Base-by-base conservation (phyloP, 495 filamentous ascomycete species). In the Aspergillus sclerotioniger region DNA sequence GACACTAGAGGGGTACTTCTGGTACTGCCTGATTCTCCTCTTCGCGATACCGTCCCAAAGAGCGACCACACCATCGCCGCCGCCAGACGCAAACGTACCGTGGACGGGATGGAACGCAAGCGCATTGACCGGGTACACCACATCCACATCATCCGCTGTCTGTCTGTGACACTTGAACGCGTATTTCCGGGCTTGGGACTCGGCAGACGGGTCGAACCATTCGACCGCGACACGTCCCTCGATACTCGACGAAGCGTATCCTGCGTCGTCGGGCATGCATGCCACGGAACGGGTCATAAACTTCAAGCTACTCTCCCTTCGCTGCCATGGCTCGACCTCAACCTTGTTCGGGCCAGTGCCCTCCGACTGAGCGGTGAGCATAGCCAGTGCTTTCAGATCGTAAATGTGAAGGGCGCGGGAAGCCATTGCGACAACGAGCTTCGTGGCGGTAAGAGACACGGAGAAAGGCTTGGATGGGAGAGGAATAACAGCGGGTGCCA, bases 141-240 rank as follows among this genome's bases (percentile, higher is more conserved):
- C 80, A 68, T 98, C 94, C 8, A 86, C 77, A 29, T 87, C 88
- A 46, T 90, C 84, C 2, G 76, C 74, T 1, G 74, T 74, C 71
- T 94, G 88, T 10, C 94, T 86, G 73, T 98, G 94, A 73, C 94
- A 98, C 70, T 98, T 98, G 80, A 98, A 98, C 9, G 94, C 94
- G 77, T 97, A 98, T 66, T 96, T 98, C 55, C 92, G 81, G 16
- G 88, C 87, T 71, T 97, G 91, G 4, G 89, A 91, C 65, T 89
- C 86, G 31, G 84, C 77, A 8, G 84, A 88, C 12, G 92, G 87
- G 67, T 97, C 94, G 75, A 98, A 97, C 90, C 92, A 98, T 67
- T 98, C 94, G 1, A 98, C 94, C 0, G 91, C 93, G 0, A 97
- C 89, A 61, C 94, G 84, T 13, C 94, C 94, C 67, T 98, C 94